Conservation (phyloP, 2,329 filamentous ascomycete genomes). For the Septoria petroselini region DNA sequence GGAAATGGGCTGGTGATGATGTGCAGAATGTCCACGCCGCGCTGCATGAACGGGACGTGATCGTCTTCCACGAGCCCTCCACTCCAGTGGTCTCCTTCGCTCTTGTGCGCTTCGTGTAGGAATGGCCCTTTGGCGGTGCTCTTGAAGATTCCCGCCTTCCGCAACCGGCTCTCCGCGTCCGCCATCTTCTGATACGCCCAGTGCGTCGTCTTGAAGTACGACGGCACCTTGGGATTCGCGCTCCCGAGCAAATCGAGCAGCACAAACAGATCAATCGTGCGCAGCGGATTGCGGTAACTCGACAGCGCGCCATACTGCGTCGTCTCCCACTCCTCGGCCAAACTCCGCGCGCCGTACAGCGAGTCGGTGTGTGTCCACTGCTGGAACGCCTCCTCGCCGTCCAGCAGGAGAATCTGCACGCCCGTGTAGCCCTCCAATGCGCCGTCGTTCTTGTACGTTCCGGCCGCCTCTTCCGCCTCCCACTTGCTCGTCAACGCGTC, state of each 20-base stretch:
- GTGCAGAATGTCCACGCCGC: slow-evolving; percentile 85
- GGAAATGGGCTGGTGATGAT: slow-evolving; percentile 85
- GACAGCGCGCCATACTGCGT: slow-evolving; percentile 67
- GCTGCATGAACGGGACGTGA: slow-evolving; percentile 82
- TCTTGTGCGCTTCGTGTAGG: slow-evolving; percentile 62
- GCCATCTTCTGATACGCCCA: slow-evolving; percentile 86
- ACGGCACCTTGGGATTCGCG: slow-evolving; percentile 67
- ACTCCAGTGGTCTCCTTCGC: slow-evolving; percentile 47
- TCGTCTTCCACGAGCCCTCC: slow-evolving; percentile 66
- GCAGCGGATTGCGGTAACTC: slow-evolving; percentile 70
- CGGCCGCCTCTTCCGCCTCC: slow-evolving; percentile 62
- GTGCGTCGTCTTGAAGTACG: slow-evolving; percentile 85
- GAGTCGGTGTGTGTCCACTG: slow-evolving; percentile 78
- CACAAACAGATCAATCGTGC: slow-evolving; percentile 81
- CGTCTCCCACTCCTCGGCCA: slow-evolving; percentile 78
- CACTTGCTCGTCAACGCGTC: slow-evolving; percentile 77
- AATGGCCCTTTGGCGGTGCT: slow-evolving; percentile 53
- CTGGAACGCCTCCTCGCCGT: slow-evolving; percentile 90
- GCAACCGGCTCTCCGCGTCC: slow-evolving; percentile 68
- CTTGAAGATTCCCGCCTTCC: slow-evolving; percentile 63
- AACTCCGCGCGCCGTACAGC: slow-evolving; percentile 74
- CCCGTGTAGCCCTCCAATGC: slow-evolving; percentile 71
- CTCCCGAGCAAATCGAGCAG: slow-evolving; percentile 85
- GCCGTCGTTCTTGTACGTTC: slow-evolving; percentile 37
- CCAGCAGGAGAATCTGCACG: slow-evolving; percentile 83